Base-by-base conservation (phyloP, 129 eudicot genomes). In the Flaveria sonorensis region DNA sequence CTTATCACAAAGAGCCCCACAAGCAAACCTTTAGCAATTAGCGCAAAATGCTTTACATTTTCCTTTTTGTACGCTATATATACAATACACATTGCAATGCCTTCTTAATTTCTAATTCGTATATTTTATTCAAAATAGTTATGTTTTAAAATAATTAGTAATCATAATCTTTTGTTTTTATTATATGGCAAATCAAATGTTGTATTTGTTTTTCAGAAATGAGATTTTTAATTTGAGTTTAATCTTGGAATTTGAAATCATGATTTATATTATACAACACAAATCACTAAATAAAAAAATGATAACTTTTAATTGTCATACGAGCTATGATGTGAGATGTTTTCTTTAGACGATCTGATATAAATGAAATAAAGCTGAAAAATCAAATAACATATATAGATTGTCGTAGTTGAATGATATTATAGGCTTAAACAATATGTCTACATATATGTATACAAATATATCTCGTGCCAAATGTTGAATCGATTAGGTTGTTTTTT, bases 1-100 rank as follows among this genome's bases (percentile, higher is more conserved):
- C 75, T 70, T 48, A 24, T 48, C 18, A 20, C 16, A 20, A 48
- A 57, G 46, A 57, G 53, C 61, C 74, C 74, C 60, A 70, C 74
- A 70, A 26, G 14, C 56, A 6, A 68, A 68, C 30, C 36, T 40
- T n/a, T 68, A 42, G n/a, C 32, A 52, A 52, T 6, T 52, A 52
- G 20, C 59, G 18, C 14, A 48, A 42, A 40, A n/a, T n/a, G 3
- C 72, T 43, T 19, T 40, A 6, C 43, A 21, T 36, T 65, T 40
- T 36, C 18, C 24, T 65, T 65, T 24, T 12, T 43, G 39, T 61
- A 10, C 10, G 10, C 16, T 63, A 36, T 36, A 6, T 36, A 36
- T 36, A 36, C 40, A 5, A 32, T 19, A 39, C 26, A 18, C 71
- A 11, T 39, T 40, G 32, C 65, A 59, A 19, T 57, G 2, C 10